A percentile compares a stretch with the other conserved stretches of the same genome.
These are phyloP conservation scores for Hypoxylon sp. DNA, from an alignment of 2,329 filamentous ascomycete species.

Conservation along the genomic window DNA sequence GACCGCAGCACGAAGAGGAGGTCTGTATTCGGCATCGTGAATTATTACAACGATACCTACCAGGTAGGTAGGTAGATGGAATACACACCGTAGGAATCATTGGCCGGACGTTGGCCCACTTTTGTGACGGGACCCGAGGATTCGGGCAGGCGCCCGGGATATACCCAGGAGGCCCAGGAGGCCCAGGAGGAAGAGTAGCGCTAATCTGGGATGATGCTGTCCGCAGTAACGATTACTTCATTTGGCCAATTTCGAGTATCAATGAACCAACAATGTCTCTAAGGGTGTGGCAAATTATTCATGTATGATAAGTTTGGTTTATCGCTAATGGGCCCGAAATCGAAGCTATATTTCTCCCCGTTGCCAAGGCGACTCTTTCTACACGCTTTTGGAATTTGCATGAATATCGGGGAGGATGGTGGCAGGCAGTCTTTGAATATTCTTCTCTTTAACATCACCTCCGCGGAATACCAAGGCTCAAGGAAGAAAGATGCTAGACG, in stretches of 20 bases:
- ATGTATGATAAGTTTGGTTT: no score
- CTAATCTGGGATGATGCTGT: no score
- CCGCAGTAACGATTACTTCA: no score
- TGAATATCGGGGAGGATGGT: no score
- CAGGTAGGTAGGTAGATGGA: background rate
- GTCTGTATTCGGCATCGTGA: background rate
- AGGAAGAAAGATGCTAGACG: background rate
- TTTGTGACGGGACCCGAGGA: background rate
- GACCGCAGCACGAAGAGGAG: background rate
- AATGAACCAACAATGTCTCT: background rate
- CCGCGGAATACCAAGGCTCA: no score
- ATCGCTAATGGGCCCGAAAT: no score
- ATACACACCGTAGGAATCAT: background rate
- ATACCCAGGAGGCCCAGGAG: no score
- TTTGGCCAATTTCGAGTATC: background rate
- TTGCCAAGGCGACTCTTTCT: no score
- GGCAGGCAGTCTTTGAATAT: no score
- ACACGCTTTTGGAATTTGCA: no score
- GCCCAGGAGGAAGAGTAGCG: background rate
- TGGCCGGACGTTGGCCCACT: background rate
- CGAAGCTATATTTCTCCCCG: no score
- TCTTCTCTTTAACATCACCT: no score
- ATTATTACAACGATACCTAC: background rate
- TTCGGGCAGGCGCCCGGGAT: background rate
- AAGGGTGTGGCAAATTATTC: background rate